A percentile compares a stretch with the other conserved stretches of the same genome.
These are phyloP conservation scores for Globisporangium spinosum DNA, from an alignment of 352 stramenopile genomes.

Conservation along the genomic window DNA sequence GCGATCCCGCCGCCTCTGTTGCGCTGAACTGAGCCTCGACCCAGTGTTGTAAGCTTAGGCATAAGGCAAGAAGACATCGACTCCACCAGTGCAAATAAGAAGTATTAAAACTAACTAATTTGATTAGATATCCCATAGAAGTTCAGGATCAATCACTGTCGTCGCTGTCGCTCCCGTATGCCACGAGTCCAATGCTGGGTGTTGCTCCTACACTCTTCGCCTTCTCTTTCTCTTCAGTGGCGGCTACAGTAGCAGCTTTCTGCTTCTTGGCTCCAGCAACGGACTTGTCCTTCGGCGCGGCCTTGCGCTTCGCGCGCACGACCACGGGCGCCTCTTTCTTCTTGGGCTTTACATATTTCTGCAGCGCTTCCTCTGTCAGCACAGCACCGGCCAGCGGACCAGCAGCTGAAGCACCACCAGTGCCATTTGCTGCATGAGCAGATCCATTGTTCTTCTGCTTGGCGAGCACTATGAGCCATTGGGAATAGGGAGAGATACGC, in stretches of 20 bases:
- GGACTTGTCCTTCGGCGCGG: slow-evolving; percentile 12
- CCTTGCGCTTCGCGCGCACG: slow-evolving; percentile 59
- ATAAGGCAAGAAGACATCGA: background rate
- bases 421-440: background rate
- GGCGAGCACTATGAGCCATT: slow-evolving; percentile 55
- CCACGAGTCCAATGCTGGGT: slow-evolving; percentile 39
- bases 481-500: background rate
- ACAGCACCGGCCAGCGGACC: background rate
- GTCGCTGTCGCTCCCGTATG: slow-evolving; percentile 71
- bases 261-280: slow-evolving; percentile 12
- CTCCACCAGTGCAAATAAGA: background rate
- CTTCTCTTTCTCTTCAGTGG: slow-evolving; percentile 16
- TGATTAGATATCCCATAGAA: background rate
- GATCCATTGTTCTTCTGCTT: slow-evolving; percentile 37
- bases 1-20: slow-evolving; percentile 22
- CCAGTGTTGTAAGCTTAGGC: background rate
- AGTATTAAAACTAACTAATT: background rate
- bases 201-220: slow-evolving; percentile 12
- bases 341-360: slow-evolving; percentile 25
- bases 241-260: slow-evolving; percentile 16
- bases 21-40: slow-evolving; percentile 11
- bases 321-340: slow-evolving; percentile 32
- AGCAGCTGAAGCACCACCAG: background rate
- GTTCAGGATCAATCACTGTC: slow-evolving; percentile 29
- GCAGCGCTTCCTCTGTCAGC: slow-evolving; percentile 7